These are phyloP conservation scores for Hemisphaericaspora xylanilytica DNA, from an alignment of 1,139 yeast species.

Conservation along the genomic window DNA sequence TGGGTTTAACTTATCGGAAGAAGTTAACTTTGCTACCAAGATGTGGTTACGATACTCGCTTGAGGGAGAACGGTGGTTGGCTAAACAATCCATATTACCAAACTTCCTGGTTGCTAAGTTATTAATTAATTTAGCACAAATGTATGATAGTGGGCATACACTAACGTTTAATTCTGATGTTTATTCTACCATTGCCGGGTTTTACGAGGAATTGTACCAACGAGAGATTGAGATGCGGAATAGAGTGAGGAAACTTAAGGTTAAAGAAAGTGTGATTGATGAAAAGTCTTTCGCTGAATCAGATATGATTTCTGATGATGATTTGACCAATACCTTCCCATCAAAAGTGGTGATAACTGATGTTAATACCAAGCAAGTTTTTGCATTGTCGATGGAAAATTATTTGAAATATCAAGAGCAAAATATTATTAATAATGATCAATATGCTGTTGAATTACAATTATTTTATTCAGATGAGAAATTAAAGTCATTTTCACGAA, in stretches of 20 bases:
- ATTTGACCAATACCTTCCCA: conserved; percentile 49
- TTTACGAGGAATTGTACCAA: conserved; percentile 29
- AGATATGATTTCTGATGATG: conserved; percentile 53
- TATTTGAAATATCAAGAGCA: conserved; percentile 31
- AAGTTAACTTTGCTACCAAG: conserved; percentile 54
- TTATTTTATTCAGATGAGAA: conserved; percentile 52
- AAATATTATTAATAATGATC: conserved; percentile 10
- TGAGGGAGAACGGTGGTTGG: conserved; percentile 54
- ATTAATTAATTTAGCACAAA: conserved; percentile 44
- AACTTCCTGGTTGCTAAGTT: conserved; percentile 49
- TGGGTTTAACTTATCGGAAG: conserved; percentile 57
- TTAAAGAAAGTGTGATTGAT: conserved; percentile 35
- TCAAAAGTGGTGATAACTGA: conserved; percentile 47
- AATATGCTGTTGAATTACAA: conserved; percentile 39
- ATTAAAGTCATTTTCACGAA: conserved; percentile 34
- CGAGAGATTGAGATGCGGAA: conserved; percentile 44
- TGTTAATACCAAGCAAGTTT: conserved; percentile 21
- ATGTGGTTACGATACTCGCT: conserved; percentile 54
- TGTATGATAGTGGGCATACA: conserved; percentile 33
- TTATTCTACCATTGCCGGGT: conserved; percentile 27
- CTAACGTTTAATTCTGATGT: conserved; percentile 30
- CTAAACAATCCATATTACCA: conserved; percentile 49
- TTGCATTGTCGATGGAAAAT: conserved; percentile 45
- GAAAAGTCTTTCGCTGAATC: conserved; percentile 26
- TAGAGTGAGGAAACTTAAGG: conserved; percentile 29